Conservation (phyloP, 257 asterid species). For the Gentiana straminea region DNA sequence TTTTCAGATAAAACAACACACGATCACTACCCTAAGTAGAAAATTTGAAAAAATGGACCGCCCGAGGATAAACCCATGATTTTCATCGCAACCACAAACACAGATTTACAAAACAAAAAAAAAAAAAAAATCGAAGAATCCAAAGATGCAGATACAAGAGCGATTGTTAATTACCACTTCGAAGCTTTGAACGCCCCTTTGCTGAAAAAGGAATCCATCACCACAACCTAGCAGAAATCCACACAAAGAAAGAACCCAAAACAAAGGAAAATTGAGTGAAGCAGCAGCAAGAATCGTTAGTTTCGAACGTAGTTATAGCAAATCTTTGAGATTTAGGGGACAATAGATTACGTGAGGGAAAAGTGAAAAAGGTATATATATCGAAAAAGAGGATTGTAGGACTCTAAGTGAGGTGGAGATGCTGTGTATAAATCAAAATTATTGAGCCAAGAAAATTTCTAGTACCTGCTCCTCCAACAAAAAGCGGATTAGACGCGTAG, state of each 20-base stretch:
- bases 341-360: background rate
- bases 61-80: background rate
- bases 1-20: too few relatives aligned
- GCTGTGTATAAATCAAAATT: too few relatives aligned
- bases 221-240: slow-evolving; percentile 14
- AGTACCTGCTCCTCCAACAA: slow-evolving; percentile 25
- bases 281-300: too few relatives aligned
- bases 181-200: slow-evolving; percentile 77
- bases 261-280: background rate
- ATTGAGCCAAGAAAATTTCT: too few relatives aligned
- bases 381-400: background rate
- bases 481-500: slow-evolving; percentile 31
- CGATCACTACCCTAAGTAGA: too few relatives aligned
- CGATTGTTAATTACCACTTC: slow-evolving; percentile 46
- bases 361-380: background rate
- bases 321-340: background rate
- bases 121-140: background rate
- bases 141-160: background rate
- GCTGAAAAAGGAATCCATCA: slow-evolving; percentile 69
- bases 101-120: slow-evolving; percentile 4
- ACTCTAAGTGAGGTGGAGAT: too few relatives aligned
- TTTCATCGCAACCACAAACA: slow-evolving; percentile 5
- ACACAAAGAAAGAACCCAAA: background rate
- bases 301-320: too few relatives aligned
- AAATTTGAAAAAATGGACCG: too few relatives aligned